phyloP scores from a whole-genome alignment of 2,329 filamentous ascomycete genomes.

The Neofusicoccum ribis region DNA sequence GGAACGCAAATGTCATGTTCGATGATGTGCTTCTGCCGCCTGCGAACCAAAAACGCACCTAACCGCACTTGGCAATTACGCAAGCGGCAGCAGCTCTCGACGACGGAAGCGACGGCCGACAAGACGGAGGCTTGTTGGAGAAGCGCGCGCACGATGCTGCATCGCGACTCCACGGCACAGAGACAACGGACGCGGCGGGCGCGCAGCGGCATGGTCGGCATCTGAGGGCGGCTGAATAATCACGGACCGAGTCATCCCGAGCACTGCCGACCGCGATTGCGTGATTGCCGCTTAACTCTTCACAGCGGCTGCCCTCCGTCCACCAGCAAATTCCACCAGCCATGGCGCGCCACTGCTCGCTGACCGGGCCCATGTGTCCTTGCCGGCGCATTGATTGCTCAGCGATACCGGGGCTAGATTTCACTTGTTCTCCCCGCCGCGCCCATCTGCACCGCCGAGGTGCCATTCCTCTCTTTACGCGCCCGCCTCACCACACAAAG shows the following conservation, averaged over 20 bases:
- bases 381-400: constrained; percentile 13
- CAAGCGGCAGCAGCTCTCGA: neutral
- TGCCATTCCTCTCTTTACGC: neutral
- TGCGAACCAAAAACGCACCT: neutral
- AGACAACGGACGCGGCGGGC: neutral
- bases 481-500: neutral
- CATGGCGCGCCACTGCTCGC: neutral
- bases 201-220: constrained; percentile 1
- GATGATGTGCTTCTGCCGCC: neutral
- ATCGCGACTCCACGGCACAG: no score
- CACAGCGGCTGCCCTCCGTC: no score
- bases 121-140: no score
- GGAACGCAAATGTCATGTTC: neutral
- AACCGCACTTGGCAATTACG: neutral
- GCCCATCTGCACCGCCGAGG: neutral
- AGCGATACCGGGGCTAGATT: constrained; percentile 16
- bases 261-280: neutral
- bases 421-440: constrained; percentile 16
- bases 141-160: no score
- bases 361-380: neutral
- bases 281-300: neutral
- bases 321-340: constrained; percentile 2
- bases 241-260: constrained; percentile 6
- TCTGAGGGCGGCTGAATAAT: constrained; percentile 4
- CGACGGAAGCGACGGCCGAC: neutral